Percentiles rank a stretch among this genome's conserved stretches.
phyloP scores from a whole-genome alignment of 352 stramenopile species.

The Phytopythium vexans region DNA sequence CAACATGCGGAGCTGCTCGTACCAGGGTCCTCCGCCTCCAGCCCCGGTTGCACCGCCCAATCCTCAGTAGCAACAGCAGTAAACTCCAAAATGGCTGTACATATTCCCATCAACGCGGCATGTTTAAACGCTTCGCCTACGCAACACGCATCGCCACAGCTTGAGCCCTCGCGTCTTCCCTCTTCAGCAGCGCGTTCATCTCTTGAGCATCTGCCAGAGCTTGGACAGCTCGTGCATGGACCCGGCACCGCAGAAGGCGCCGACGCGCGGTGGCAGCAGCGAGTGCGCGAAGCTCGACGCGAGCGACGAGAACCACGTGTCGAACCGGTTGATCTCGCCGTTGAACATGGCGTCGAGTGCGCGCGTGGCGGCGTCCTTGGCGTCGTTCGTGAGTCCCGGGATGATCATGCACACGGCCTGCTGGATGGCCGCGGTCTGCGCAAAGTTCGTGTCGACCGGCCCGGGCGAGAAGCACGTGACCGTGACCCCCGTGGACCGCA shows the following conservation, averaged over 20 bases:
- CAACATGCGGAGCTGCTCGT: constrained; percentile 49
- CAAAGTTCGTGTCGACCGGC: constrained; percentile 71
- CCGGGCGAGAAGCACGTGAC: constrained; percentile 80
- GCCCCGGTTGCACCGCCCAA: neutral
- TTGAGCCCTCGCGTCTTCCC: no score
- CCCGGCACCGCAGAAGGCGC: constrained; percentile 17
- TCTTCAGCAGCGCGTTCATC: constrained; percentile 12
- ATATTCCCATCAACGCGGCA: neutral
- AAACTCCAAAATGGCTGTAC: neutral
- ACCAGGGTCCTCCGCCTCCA: neutral
- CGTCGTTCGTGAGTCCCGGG: constrained; percentile 29
- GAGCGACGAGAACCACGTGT: constrained; percentile 47
- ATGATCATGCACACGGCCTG: constrained; percentile 36
- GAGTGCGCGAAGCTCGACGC: constrained; percentile 18
- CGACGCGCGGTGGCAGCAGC: constrained; percentile 25
- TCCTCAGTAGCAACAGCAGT: neutral
- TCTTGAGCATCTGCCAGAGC: constrained; percentile 32
- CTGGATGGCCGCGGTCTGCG: constrained; percentile 31
- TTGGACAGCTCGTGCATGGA: constrained; percentile 35
- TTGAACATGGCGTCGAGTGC: constrained; percentile 65
- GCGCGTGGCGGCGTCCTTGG: constrained; percentile 48
- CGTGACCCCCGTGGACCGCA: constrained; percentile 67
- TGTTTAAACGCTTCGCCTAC: neutral
- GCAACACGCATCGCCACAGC: no score
- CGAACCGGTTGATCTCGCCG: constrained; percentile 42